These are phyloP conservation scores for Penicillium flavigenum DNA, from an alignment of 495 filamentous ascomycete species.

Conservation along the genomic window DNA sequence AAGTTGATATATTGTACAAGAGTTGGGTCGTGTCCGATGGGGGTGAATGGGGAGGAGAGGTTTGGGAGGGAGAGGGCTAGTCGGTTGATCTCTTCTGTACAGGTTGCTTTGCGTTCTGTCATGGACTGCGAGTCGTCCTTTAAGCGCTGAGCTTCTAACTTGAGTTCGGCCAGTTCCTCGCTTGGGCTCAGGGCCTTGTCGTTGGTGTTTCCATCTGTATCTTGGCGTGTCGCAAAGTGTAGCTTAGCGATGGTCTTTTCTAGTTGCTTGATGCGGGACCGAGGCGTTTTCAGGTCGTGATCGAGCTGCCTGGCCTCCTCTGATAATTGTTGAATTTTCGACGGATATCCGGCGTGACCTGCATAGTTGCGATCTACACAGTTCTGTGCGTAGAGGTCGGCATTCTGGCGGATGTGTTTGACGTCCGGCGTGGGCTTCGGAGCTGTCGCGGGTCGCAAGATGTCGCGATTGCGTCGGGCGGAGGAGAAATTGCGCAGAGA, in stretches of 20 bases:
- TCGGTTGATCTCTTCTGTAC: slow-evolving; percentile 65
- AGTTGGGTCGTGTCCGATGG: slow-evolving; percentile 60
- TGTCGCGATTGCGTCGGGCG: slow-evolving; percentile 26
- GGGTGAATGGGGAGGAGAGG: slow-evolving; percentile 73
- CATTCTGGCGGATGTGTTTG: slow-evolving; percentile 84
- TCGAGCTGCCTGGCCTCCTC: slow-evolving; percentile 59
- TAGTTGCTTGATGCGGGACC: slow-evolving; percentile 42
- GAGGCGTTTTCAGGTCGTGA: slow-evolving; percentile 37
- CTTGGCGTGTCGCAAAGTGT: slow-evolving; percentile 27
- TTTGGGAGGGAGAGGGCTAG: slow-evolving; percentile 85
- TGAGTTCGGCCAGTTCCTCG: slow-evolving; percentile 31
- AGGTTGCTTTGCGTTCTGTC: slow-evolving; percentile 55
- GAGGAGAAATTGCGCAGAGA: slow-evolving; percentile 34
- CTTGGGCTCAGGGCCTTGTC: neutral
- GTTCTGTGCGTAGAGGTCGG: slow-evolving; percentile 74
- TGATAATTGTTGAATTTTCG: slow-evolving; percentile 66
- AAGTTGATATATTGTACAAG: slow-evolving; percentile 74
- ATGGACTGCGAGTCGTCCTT: slow-evolving; percentile 64
- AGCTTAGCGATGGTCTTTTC: slow-evolving; percentile 44
- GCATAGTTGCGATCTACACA: slow-evolving; percentile 83
- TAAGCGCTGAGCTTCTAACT: slow-evolving; percentile 65
- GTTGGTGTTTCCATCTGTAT: slow-evolving; percentile 12
- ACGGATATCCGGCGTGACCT: slow-evolving; percentile 61
- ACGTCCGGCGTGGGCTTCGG: slow-evolving; percentile 79
- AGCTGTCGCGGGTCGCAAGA: slow-evolving; percentile 64